Evolutionary conservation across 306 rosid genomes (phyloP).

Genomic region (Dalbergia cultrata): DNA sequence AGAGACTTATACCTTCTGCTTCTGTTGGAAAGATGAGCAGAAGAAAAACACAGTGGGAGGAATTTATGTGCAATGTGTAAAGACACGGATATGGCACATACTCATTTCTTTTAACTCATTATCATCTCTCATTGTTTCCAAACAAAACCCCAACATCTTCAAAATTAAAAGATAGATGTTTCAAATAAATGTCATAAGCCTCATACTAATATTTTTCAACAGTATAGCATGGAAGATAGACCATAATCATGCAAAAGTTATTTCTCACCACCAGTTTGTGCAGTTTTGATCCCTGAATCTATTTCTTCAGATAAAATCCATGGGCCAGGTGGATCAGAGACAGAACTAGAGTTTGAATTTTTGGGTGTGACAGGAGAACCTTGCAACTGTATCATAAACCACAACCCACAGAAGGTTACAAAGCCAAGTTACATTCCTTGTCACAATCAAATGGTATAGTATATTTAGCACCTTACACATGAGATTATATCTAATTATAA

Average conservation of each 20-base stretch:
- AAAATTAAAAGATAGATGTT: slow-evolving; percentile 25
- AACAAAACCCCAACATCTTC: slow-evolving; percentile 35
- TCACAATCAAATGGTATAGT: slow-evolving; percentile 27
- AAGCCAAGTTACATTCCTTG: slow-evolving; percentile 31
- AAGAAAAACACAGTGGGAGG: slow-evolving; percentile 20
- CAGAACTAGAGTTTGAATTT: slow-evolving; percentile 79
- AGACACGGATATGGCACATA: slow-evolving; percentile 2
- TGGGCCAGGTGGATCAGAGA: slow-evolving; percentile 71
- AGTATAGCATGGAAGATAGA: slow-evolving; percentile 37
- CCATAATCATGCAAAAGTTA: slow-evolving; percentile 49
- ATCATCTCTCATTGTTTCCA: slow-evolving; percentile 16
- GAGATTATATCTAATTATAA: slow-evolving; percentile 28
- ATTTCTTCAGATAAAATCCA: slow-evolving; percentile 77
- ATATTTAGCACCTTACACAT: slow-evolving; percentile 26
- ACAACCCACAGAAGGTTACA: slow-evolving; percentile 42
- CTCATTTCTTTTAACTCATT: slow-evolving; percentile 27
- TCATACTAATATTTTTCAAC: slow-evolving; percentile 17
- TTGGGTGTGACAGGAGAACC: slow-evolving; percentile 79
- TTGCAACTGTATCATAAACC: slow-evolving; percentile 63
- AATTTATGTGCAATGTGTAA: slow-evolving; percentile 25
- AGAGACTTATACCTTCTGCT: slow-evolving; percentile 23
- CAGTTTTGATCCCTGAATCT: slow-evolving; percentile 68
- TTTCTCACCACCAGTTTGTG: slow-evolving; percentile 62
- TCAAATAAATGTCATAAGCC: slow-evolving; percentile 35
- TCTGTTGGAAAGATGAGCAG: slow-evolving; percentile 30